These are phyloP conservation scores for Aphanomyces euteiches DNA, from an alignment of 352 stramenopile genomes.

Conservation along the genomic window DNA sequence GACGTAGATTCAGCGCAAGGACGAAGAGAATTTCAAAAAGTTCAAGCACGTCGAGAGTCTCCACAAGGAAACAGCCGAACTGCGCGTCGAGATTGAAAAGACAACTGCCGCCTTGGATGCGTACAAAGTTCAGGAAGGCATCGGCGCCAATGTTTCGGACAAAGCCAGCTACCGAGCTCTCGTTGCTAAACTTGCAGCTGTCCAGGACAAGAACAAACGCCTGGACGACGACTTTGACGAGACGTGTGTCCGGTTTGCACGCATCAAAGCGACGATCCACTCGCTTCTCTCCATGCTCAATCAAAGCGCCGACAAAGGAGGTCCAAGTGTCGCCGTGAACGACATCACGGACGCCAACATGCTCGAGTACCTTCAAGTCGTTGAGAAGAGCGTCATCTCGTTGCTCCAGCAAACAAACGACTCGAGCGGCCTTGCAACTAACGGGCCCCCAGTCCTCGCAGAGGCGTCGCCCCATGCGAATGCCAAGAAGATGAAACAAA, in stretches of 20 bases:
- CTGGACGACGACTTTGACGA: slow-evolving; percentile 60
- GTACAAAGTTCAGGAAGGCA: slow-evolving; percentile 65
- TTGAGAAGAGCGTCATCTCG: slow-evolving; percentile 65
- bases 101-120: slow-evolving; percentile 50
- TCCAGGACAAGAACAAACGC: slow-evolving; percentile 42
- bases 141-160: slow-evolving; percentile 52
- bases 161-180: slow-evolving; percentile 52
- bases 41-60: slow-evolving; percentile 73
- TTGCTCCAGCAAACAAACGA: slow-evolving; percentile 51
- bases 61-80: slow-evolving; percentile 49
- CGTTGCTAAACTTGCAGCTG: slow-evolving; percentile 39
- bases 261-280: slow-evolving; percentile 67
- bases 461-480: slow-evolving; percentile 15
- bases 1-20: slow-evolving; percentile 42
- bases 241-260: slow-evolving; percentile 44
- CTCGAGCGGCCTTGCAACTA: neutral
- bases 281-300: slow-evolving; percentile 67
- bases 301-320: slow-evolving; percentile 33
- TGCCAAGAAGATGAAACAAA: slow-evolving; percentile 23
- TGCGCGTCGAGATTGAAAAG: slow-evolving; percentile 50
- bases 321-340: slow-evolving; percentile 14
- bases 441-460: slow-evolving; percentile 14
- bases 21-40: slow-evolving; percentile 76
- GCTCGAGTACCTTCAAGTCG: slow-evolving; percentile 70
- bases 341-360: slow-evolving; percentile 63